phyloP scores from a whole-genome alignment of 2,329 filamentous ascomycete species.

The Aspergillus sp. region DNA sequence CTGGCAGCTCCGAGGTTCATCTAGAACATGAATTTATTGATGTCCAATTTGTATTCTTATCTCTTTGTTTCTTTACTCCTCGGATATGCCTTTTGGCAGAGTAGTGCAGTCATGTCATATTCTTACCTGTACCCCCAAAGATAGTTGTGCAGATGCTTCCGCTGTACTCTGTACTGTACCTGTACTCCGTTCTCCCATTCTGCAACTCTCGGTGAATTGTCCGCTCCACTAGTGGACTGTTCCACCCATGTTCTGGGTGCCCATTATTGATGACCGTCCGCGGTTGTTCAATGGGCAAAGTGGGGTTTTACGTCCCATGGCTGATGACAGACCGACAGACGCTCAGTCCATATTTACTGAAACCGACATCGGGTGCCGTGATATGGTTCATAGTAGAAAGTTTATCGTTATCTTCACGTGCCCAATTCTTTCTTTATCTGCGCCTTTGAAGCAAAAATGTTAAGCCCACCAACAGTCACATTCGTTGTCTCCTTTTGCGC shows the following conservation, averaged over 20 bases:
- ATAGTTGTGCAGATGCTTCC: too few species aligned
- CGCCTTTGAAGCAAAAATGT: neutral
- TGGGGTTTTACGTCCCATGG: neutral
- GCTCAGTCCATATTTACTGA: neutral
- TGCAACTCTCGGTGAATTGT: neutral
- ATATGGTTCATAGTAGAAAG: slow-evolving; percentile 1
- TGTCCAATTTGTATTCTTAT: neutral
- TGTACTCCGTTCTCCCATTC: neutral
- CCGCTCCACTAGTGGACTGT: neutral
- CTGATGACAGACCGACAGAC: neutral
- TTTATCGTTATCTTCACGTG: slow-evolving; percentile 21
- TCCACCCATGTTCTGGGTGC: neutral
- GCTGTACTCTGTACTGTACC: too few species aligned
- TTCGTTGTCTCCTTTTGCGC: neutral
- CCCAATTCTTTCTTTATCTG: slow-evolving; percentile 7
- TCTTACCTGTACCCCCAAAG: too few species aligned
- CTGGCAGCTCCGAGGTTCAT: slow-evolving; percentile 7
- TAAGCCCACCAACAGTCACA: neutral
- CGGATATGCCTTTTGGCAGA: too few species aligned
- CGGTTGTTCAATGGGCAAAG: neutral
- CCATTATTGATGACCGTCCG: neutral
- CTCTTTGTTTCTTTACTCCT: too few species aligned
- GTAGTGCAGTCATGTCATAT: too few species aligned
- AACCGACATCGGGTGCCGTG: neutral
- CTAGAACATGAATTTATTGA: neutral